Percentiles rank a stretch among this genome's conserved stretches.
phyloP scores from a whole-genome alignment of 768 basidiomycete species.

The Boletales sp. region DNA sequence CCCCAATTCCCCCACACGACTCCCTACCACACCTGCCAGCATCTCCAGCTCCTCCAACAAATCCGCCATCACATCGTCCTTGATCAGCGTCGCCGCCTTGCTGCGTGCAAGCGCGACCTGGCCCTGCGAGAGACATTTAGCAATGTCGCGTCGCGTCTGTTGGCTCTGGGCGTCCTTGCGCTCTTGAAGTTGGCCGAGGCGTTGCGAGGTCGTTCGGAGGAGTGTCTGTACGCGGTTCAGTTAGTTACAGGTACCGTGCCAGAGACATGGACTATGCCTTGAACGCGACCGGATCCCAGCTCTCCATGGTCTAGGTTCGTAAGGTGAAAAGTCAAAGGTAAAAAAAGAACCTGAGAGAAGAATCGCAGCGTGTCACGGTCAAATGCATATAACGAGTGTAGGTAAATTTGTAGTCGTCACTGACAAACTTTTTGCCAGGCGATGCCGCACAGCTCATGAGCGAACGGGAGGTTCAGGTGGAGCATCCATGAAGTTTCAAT shows the following conservation, averaged over 20 bases:
- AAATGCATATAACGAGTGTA: too few species aligned
- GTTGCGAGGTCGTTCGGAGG: slow-evolving; percentile 59
- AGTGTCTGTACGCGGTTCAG: slow-evolving; percentile 42
- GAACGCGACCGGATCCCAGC: slow-evolving; percentile 29
- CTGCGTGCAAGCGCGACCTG: slow-evolving; percentile 62
- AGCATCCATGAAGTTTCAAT: not conserved
- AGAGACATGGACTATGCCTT: slow-evolving; percentile 21
- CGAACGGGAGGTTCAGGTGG: not conserved
- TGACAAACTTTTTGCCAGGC: too few species aligned
- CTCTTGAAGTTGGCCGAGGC: slow-evolving; percentile 66
- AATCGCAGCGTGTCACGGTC: not conserved
- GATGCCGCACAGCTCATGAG: too few species aligned
- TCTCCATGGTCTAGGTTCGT: slow-evolving; percentile 16
- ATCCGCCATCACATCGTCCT: slow-evolving; percentile 59
- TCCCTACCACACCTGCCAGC: slow-evolving; percentile 59
- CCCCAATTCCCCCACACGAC: slow-evolving; percentile 57
- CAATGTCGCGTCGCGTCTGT: slow-evolving; percentile 65
- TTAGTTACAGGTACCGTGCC: not conserved
- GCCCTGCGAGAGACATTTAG: slow-evolving; percentile 58
- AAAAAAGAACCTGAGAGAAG: not conserved
- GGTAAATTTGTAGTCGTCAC: slow-evolving; percentile 1
- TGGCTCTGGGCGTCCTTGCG: slow-evolving; percentile 62
- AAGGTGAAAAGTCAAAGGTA: not conserved
- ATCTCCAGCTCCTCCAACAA: slow-evolving; percentile 64
- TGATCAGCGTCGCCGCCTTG: slow-evolving; percentile 66